phyloP scores from a whole-genome alignment of 164 flowering plant species.

The Macadamia tetraphylla region DNA sequence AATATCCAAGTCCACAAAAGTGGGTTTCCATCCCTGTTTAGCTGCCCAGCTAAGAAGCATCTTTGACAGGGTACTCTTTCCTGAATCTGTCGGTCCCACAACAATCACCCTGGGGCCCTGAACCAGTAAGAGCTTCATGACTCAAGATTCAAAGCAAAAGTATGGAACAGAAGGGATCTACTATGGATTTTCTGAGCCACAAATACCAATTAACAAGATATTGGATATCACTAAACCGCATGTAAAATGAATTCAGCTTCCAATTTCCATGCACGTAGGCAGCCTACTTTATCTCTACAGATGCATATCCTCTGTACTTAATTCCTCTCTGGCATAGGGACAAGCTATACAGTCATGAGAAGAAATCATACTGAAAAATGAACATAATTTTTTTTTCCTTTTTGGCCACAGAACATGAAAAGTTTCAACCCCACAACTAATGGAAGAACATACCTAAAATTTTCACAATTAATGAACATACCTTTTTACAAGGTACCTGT shows the following conservation, averaged over 20 bases:
- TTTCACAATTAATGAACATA: too few relatives aligned
- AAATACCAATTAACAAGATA: neutral
- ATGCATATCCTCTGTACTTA: too few relatives aligned
- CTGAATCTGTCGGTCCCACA: constrained; percentile 92
- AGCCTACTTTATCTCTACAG: neutral
- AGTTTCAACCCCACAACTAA: too few relatives aligned
- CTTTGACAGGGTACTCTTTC: constrained; percentile 78
- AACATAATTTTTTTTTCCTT: too few relatives aligned
- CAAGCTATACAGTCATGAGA: too few relatives aligned
- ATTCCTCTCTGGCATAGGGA: too few relatives aligned
- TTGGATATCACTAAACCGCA: neutral
- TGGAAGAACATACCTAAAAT: too few relatives aligned
- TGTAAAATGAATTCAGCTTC: neutral
- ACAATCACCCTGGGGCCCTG: constrained; percentile 92
- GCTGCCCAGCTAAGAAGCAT: constrained; percentile 98
- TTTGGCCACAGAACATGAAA: too few relatives aligned
- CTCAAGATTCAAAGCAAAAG: constrained; percentile 7
- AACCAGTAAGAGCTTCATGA: constrained; percentile 13
- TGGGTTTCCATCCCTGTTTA: constrained; percentile 96
- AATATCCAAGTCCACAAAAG: constrained; percentile 86
- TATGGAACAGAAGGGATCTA: too few relatives aligned
- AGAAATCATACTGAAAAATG: too few relatives aligned
- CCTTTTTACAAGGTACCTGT: neutral
- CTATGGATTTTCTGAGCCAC: neutral
- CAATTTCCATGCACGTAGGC: neutral